These are phyloP conservation scores for Globisporangium iwayamae DNA, from an alignment of 352 stramenopile species.

Conservation along the genomic window DNA sequence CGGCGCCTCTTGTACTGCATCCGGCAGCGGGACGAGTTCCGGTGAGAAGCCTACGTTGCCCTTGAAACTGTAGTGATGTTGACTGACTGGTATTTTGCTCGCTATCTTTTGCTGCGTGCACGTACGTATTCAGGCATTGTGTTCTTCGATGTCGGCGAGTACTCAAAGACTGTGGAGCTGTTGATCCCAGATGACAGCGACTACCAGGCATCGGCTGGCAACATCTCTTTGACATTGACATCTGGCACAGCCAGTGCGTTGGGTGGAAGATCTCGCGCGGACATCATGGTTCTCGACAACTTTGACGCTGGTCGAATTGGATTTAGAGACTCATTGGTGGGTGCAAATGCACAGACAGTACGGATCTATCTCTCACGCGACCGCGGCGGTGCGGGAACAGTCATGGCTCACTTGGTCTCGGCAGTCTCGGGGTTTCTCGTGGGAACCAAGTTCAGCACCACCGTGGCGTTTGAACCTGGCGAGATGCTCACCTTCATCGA, in stretches of 20 bases:
- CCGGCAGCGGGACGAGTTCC: conserved; percentile 16
- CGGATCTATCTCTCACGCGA: conserved; percentile 12
- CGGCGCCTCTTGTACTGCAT: conserved; percentile 17
- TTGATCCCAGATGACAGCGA: conserved; percentile 22
- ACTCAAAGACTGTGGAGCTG: conserved; percentile 26
- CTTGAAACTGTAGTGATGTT: background rate
- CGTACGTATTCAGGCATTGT: conserved; percentile 15
- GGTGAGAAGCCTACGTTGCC: conserved; percentile 10
- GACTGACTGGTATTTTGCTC: background rate
- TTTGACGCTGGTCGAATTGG: conserved; percentile 28
- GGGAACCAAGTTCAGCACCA: conserved; percentile 19
- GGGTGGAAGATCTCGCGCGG: background rate
- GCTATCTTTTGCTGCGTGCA: background rate
- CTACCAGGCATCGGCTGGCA: conserved; percentile 22
- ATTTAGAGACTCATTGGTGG: conserved; percentile 25
- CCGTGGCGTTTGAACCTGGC: conserved; percentile 31
- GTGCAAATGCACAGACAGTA: conserved; percentile 13
- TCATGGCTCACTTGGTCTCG: conserved; percentile 28
- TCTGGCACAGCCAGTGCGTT: conserved; percentile 20
- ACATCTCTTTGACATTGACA: conserved; percentile 23
- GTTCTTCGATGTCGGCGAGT: conserved; percentile 23
- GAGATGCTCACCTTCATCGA: conserved; percentile 5
- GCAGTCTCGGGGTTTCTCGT: conserved; percentile 27
- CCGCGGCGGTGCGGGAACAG: conserved; percentile 11
- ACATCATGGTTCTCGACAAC: conserved; percentile 32